Evolutionary conservation across 73 alveolate species (phyloP).

Genomic region (Vitrella brassicaformis): DNA sequence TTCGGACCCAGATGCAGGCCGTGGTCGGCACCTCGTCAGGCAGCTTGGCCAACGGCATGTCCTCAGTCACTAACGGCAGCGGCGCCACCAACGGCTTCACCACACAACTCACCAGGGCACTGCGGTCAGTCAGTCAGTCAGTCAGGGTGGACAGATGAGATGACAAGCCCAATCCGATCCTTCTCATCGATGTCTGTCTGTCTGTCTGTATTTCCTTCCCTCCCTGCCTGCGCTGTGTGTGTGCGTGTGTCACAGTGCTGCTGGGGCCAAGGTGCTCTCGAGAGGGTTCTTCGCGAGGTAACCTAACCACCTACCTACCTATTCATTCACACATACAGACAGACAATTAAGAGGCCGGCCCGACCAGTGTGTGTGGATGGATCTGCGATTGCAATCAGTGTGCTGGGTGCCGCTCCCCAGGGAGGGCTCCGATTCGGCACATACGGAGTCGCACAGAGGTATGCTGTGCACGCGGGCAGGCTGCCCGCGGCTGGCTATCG

Average conservation of each 20-base stretch:
- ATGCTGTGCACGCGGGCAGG: too few relatives aligned
- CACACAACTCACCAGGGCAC: background rate
- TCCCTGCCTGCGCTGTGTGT: too few relatives aligned
- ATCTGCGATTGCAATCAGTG: too few relatives aligned
- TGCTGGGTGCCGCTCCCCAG: background rate
- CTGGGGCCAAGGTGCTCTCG: background rate
- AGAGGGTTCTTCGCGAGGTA: background rate
- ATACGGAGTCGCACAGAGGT: background rate
- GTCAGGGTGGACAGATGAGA: background rate
- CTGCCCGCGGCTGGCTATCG: too few relatives aligned
- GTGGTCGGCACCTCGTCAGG: background rate
- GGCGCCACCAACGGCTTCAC: background rate
- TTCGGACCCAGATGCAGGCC: conserved; percentile 28
- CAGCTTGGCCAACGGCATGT: background rate
- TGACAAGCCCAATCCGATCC: background rate
- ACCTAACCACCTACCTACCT: too few relatives aligned
- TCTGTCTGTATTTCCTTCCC: too few relatives aligned
- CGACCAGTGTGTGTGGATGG: too few relatives aligned
- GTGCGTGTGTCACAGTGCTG: background rate
- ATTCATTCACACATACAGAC: too few relatives aligned
- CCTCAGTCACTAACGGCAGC: background rate
- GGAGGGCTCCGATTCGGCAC: background rate
- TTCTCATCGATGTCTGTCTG: background rate
- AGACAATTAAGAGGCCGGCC: too few relatives aligned
- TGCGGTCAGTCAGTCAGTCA: background rate